phyloP scores from a whole-genome alignment of 2,329 filamentous ascomycete species.

The Talaromyces sp. region DNA sequence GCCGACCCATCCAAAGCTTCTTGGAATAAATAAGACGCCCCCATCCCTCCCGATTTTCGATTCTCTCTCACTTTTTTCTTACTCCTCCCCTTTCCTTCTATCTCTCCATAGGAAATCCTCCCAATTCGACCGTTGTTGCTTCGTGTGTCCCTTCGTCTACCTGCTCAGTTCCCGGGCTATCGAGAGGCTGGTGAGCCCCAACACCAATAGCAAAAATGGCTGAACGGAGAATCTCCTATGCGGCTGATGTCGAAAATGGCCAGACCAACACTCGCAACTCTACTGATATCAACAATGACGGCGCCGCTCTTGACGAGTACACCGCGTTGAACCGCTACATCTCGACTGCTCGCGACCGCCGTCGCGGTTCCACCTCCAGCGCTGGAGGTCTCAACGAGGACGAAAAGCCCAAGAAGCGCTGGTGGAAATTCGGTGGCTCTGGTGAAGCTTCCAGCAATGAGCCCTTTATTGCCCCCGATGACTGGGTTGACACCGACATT shows the following conservation, averaged over 20 bases:
- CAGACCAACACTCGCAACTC: slow-evolving; percentile 32
- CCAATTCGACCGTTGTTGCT: slow-evolving; percentile 37
- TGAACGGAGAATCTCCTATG: slow-evolving; percentile 45
- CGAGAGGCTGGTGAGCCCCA: slow-evolving; percentile 35
- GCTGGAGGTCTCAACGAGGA: slow-evolving; percentile 38
- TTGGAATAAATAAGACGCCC: slow-evolving; percentile 18
- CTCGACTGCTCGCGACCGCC: slow-evolving; percentile 57
- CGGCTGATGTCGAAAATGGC: slow-evolving; percentile 43
- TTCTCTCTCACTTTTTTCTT: slow-evolving; percentile 8
- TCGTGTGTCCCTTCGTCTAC: slow-evolving; percentile 26
- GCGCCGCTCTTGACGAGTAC: slow-evolving; percentile 52
- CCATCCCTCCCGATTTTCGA: slow-evolving; percentile 4
- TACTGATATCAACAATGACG: slow-evolving; percentile 27
- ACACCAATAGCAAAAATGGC: slow-evolving; percentile 39
- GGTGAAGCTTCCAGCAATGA: slow-evolving; percentile 20
- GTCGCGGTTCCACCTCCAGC: slow-evolving; percentile 43
- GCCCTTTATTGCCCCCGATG: slow-evolving; percentile 50
- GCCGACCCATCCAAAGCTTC: not conserved
- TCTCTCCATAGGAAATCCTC: slow-evolving; percentile 35
- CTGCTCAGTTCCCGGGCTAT: slow-evolving; percentile 28
- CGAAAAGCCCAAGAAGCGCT: slow-evolving; percentile 51
- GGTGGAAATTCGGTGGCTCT: slow-evolving; percentile 40
- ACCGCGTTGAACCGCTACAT: slow-evolving; percentile 61
- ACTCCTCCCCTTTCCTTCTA: slow-evolving; percentile 22
- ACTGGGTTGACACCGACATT: slow-evolving; percentile 64